Conservation (phyloP, 75 land plant genomes). For the Azolla pinnata region DNA sequence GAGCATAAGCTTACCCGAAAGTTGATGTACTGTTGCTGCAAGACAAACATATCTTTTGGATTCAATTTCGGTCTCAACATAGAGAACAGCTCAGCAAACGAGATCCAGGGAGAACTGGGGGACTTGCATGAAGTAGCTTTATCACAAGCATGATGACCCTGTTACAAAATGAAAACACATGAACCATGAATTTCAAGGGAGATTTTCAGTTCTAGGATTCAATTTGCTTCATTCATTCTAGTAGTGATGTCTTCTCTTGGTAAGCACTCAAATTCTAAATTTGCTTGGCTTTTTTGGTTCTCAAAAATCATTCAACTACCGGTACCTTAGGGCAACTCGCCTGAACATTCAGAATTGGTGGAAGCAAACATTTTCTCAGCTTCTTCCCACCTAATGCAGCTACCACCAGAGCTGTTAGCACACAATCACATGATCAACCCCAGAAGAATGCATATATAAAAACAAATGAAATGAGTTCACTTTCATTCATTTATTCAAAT, state of each 20-base stretch:
- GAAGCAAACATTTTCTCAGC: not conserved
- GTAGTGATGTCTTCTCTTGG: no score
- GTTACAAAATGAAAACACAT: not conserved
- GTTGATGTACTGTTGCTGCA: conserved; percentile 7
- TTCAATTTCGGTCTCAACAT: not conserved
- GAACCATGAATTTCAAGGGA: no score
- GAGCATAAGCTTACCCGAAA: conserved; percentile 5
- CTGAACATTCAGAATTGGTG: not conserved
- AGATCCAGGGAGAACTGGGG: not conserved
- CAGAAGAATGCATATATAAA: not conserved
- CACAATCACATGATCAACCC: no score
- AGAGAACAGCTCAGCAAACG: not conserved
- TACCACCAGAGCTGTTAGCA: no score
- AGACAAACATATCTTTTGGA: not conserved
- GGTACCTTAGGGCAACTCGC: no score
- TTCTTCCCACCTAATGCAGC: not conserved
- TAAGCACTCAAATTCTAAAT: no score
- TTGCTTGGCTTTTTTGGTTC: no score
- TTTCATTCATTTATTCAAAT: not conserved
- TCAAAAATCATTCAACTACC: no score
- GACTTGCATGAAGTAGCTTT: not conserved
- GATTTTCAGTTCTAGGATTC: no score
- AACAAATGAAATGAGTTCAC: not conserved
- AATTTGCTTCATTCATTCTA: no score
- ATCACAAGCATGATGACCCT: not conserved